Evolutionary conservation across 1,284 basidiomycete species (phyloP).

Genomic region (Inonotus hispidus): DNA sequence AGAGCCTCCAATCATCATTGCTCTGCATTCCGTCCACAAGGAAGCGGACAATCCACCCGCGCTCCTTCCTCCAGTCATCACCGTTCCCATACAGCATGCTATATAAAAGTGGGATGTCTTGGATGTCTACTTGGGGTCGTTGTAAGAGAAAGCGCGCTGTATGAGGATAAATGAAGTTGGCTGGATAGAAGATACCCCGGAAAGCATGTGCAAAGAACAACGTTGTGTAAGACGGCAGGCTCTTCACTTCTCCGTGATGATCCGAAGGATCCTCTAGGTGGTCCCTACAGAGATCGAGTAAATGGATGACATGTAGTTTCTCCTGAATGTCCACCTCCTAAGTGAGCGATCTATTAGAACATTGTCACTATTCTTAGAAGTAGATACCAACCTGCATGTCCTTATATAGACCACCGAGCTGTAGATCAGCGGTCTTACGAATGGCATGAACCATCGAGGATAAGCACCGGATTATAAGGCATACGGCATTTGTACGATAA

Average conservation of each 20-base stretch:
- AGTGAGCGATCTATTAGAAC: too few relatives aligned
- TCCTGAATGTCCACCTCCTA: conserved; percentile 76
- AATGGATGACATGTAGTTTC: conserved; percentile 68
- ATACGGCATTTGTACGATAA: conserved; percentile 75
- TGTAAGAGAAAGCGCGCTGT: conserved; percentile 82
- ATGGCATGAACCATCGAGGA: conserved; percentile 62
- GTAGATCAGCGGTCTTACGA: conserved; percentile 51
- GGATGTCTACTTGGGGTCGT: conserved; percentile 66
- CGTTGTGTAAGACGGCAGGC: conserved; percentile 71
- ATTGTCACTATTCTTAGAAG: neutral
- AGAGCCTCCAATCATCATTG: conserved; percentile 73
- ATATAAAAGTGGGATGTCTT: conserved; percentile 83
- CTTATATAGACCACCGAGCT: conserved; percentile 50
- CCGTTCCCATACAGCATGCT: conserved; percentile 77
- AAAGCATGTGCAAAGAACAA: conserved; percentile 78
- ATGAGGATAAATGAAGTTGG: conserved; percentile 75
- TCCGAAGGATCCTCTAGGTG: conserved; percentile 36
- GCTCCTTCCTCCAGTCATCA: conserved; percentile 79
- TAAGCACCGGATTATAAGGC: conserved; percentile 69
- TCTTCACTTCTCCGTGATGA: conserved; percentile 28
- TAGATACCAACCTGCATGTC: conserved; percentile 45
- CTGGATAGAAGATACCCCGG: conserved; percentile 74
- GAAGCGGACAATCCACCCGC: conserved; percentile 84
- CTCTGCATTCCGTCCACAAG: conserved; percentile 75
- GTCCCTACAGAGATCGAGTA: conserved; percentile 71